These are phyloP conservation scores for Casaregolazyma suthepensis DNA, from an alignment of 1,139 yeast genomes.

Conservation along the genomic window DNA sequence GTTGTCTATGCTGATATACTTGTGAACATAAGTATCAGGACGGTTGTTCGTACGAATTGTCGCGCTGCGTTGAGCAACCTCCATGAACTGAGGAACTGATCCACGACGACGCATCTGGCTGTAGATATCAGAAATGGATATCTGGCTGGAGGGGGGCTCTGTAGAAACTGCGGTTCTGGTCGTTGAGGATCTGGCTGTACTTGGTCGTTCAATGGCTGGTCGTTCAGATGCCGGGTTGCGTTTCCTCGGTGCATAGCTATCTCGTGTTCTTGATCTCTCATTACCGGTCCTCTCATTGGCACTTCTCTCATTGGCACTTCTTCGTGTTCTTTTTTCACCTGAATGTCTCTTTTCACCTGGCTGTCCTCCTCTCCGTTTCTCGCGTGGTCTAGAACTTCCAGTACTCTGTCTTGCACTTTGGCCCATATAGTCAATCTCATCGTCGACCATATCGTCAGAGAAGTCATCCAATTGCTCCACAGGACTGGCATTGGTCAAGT, in stretches of 20 bases:
- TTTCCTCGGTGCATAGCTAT: neutral
- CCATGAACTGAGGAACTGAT: conserved; percentile 7
- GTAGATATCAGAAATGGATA: conserved; percentile 2
- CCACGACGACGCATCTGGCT: neutral
- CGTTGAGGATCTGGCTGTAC: neutral
- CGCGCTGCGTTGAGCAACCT: conserved; percentile 8
- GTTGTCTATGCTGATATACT: conserved; percentile 10
- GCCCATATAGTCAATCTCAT: conserved; percentile 1
- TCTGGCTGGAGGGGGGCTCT: neutral
- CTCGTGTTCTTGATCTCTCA: neutral
- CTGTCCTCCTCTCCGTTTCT: neutral
- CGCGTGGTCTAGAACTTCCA: neutral
- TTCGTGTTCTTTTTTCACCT: neutral
- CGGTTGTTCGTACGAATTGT: neutral
- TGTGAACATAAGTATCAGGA: conserved; percentile 3
- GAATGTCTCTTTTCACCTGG: neutral
- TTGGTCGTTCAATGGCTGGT: neutral
- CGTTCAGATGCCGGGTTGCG: neutral
- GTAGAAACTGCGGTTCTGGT: neutral
- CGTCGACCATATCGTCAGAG: neutral
- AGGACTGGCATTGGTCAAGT: neutral
- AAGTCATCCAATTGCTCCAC: neutral
- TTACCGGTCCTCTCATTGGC: neutral
- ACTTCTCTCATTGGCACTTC: neutral
- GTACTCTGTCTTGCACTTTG: neutral